A percentile compares a stretch with the other conserved stretches of the same genome.
These are phyloP conservation scores for Microdochium trichocladiopsis DNA, from an alignment of 2,329 filamentous ascomycete genomes.

Conservation along the genomic window DNA sequence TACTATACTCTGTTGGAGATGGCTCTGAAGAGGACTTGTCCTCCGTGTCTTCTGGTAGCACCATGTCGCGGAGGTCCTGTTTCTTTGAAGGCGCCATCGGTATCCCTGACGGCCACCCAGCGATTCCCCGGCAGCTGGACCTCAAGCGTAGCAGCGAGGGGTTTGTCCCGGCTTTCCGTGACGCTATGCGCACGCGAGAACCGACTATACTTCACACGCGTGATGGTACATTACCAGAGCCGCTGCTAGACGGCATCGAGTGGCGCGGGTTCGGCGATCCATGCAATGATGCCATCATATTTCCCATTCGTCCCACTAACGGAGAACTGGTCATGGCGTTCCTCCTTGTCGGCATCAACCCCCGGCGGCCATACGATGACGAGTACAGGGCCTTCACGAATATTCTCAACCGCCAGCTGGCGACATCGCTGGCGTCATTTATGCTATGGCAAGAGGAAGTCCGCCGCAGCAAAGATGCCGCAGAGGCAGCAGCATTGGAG, in stretches of 20 bases:
- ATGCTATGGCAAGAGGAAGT: conserved; percentile 62
- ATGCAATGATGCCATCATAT: conserved; percentile 49
- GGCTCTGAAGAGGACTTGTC: conserved; percentile 24
- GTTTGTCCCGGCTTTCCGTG: conserved; percentile 26
- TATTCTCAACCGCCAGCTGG: conserved; percentile 38
- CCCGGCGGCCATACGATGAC: conserved; percentile 54
- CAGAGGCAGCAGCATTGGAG: conserved; percentile 24
- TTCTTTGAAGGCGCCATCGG: conserved; percentile 26
- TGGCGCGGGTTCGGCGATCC: conserved; percentile 49
- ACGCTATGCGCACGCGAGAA: conserved; percentile 27
- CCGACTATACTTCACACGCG: conserved; percentile 20
- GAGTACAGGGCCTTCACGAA: conserved; percentile 54
- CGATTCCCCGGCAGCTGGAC: conserved; percentile 24
- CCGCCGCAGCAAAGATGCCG: conserved; percentile 32
- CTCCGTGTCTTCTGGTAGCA: conserved; percentile 24
- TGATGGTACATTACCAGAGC: conserved; percentile 40
- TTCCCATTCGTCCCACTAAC: conserved; percentile 53
- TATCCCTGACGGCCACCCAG: conserved; percentile 23
- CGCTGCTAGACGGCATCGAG: conserved; percentile 43
- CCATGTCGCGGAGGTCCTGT: conserved; percentile 26
- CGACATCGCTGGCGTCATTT: conserved; percentile 56
- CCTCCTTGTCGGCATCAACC: conserved; percentile 55
- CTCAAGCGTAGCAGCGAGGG: conserved; percentile 24
- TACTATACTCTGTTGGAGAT: conserved; percentile 32
- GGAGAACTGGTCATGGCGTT: conserved; percentile 53